phyloP scores from a whole-genome alignment of 73 alveolate genomes.

The Tetrahymena malaccensis region DNA sequence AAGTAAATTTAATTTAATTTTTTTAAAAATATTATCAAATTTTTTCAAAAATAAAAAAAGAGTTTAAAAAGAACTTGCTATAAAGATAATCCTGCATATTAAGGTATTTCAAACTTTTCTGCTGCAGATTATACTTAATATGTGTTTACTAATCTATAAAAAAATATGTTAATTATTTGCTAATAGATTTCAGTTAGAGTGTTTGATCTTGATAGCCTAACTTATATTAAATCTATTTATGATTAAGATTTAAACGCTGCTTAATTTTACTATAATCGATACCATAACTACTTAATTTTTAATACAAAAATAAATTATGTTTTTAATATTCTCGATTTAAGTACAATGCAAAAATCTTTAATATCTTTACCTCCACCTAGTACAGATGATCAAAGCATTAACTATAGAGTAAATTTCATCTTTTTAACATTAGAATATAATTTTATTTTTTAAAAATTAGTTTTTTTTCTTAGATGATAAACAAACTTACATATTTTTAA shows the following conservation, averaged over 20 bases:
- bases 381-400: no score
- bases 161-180: background rate
- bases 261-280: background rate
- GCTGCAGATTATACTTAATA: background rate
- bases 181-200: background rate
- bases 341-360: no score
- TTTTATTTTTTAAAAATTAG: background rate
- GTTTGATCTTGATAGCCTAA: background rate
- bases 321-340: no score
- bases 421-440: no score
- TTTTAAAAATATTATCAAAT: no score
- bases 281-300: background rate
- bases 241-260: background rate
- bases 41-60: no score
- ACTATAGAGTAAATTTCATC: no score
- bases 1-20: no score
- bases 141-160: background rate
- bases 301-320: no score
- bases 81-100: background rate
- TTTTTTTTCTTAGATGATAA: background rate
- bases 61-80: background rate
- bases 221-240: background rate
- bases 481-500: background rate
- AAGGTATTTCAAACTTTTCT: background rate
- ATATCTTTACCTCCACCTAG: no score